Base-by-base conservation (phyloP, 208 protist species). In the Acanthamoeba royreba region DNA sequence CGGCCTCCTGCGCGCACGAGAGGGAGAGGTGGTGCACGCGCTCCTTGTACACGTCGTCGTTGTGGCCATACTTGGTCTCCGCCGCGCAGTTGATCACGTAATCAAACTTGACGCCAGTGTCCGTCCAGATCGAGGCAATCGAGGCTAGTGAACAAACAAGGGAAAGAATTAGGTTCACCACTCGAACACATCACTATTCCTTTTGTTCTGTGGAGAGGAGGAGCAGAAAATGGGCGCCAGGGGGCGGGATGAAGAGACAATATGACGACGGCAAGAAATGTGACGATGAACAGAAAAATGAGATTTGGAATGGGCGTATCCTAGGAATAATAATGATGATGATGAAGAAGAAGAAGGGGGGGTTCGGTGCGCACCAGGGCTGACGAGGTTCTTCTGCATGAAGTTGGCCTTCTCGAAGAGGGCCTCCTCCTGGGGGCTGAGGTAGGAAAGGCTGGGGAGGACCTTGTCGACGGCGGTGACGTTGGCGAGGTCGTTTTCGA, bases 81-180 rank as follows among this genome's bases (percentile, higher is more conserved):
- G 93, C 97, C 19, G 98, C 98, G 42, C 97, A 93, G 95, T 98
- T 98, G 92, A 99, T 93, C 31, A 99, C 96, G 91, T 95, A 96
- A 63, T 97, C 95, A 61, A 95, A 99, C 40, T 94, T 93, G 22
- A 33, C 46, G 17, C 72, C 96, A 22, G 43, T 93, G 4, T 95
- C 96, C 43, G 69, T 83, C 77, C 99, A 99, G 58, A 96, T 92
- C 53, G 96, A 96, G 49, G 92, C 94, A 38, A 98, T 95, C 31
- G 95, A 95, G 2, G 95, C 94, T 94, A 49, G 0, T 40, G 22
- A 28, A 74, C 22, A 74, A 55, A 15, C 3, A 85, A 17, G 45
- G 52, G 4, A 19, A 1, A 49, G 0, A 52, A 52, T 28, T 61
- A 85, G 38, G 19, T 7, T 46, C 74, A 85, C 9, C 17, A n/a